Conservation (phyloP, 345 rosid species). For the Hibiscus mutabilis region DNA sequence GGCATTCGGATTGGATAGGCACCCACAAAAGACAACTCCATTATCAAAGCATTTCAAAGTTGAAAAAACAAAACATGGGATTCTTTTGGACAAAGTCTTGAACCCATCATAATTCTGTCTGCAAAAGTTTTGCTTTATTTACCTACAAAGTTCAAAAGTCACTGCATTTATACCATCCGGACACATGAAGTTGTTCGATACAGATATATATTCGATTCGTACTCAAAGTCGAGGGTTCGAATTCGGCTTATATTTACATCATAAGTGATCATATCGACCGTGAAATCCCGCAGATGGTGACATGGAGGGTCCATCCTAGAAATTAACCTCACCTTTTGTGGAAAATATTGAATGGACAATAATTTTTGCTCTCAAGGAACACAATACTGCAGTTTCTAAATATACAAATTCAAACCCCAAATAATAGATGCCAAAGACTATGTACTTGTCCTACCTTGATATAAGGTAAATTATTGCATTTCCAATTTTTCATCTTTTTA, state of each 20-base stretch:
- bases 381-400: not conserved
- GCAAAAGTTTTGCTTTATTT: not conserved
- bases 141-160: not conserved
- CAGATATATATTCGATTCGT: not conserved
- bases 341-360: not conserved
- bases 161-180: not conserved
- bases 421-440: not conserved
- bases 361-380: not conserved
- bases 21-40: not conserved
- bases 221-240: too few species aligned
- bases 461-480: too few species aligned
- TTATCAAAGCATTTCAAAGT: constrained; percentile 3
- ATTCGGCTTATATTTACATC: not conserved
- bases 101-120: constrained; percentile 2
- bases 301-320: too few species aligned
- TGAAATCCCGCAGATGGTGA: not conserved
- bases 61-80: not conserved
- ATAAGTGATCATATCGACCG: not conserved
- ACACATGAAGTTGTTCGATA: not conserved
- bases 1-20: not conserved
- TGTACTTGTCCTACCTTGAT: not conserved
- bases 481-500: too few species aligned
- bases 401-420: not conserved
- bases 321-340: not conserved
- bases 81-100: constrained; percentile 4